Base-by-base conservation (phyloP, 106 monocot genomes). In the Gastrodia elata region DNA sequence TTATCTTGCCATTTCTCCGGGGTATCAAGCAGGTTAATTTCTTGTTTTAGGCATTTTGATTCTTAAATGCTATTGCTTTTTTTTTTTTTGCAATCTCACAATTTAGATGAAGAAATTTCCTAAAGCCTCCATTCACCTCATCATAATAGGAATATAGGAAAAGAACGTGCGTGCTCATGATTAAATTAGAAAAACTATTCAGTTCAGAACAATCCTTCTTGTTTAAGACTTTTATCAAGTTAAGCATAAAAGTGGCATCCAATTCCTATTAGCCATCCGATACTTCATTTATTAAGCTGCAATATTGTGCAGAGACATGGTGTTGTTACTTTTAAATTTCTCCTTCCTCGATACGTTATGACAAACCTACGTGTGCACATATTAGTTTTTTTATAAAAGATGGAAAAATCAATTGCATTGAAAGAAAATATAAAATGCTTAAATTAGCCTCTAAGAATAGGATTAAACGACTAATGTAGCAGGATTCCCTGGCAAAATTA, bases 1-100 rank as follows among this genome's bases (percentile, higher is more conserved):
- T 79, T 97, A 86, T 85, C 83, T 97, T 84, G 88, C 90, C 49
- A 84, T 97, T 40, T 97, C 97, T 80, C 92, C 97, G 34, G 93
- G 92, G 68, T 81, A 64, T 76, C 93, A 90, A n/a, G 59, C 97
- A 97, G 90, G 97, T 93, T 32, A 30, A 49, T 48, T 78, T 43
- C 7, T 30, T 16, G 22, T 22, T 32, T 80, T 68, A 6, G 8
- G 6, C 6, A 25, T 14, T n/a, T n/a, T 68, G 46, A 11, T 74
- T 43, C 13, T 15, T 67, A 16, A 61, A 74, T 74, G 38, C 9
- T 30, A n/a, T 27, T 70, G 41, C 13, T 27, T 18, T 11, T 70
- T 38, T 57, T 25, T n/a, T 57, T 57, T 35, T 35, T 18, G 16
- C 37, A 67, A 38, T 36, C 0, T 37, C 36, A 18, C 16, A 20